Base-by-base conservation (phyloP, 352 stramenopile genomes). In the Globisporangium nagaii region DNA sequence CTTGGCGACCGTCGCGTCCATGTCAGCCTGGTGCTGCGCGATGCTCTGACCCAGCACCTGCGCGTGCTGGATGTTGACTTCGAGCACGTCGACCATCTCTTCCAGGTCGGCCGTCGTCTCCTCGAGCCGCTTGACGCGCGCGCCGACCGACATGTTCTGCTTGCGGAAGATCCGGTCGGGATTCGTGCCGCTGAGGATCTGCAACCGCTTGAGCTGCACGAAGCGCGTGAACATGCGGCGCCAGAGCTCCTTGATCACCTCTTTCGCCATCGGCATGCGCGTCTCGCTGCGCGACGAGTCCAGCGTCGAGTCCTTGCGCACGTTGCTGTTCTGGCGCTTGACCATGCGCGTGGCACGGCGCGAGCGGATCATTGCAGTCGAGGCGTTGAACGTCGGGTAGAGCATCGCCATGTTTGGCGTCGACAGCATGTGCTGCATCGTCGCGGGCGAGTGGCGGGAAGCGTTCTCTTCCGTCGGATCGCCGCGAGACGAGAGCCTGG, bases 111-210 rank as follows among this genome's bases (percentile, higher is more conserved):
- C 47, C 4, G 62, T 58, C 0, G 71, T 73, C 53, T 88, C 76
- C 53, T 90, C 79, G 0, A 90, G 64, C 3, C 76, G 63, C 48
- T 73, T 73, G 3, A 90, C 71, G 2, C 76, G 76, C 10, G 73
- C 67, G 1, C 79, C 79, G 58, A 90, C 83, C 3, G 79, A 88
- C 10, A 82, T 68, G 51, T 85, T 79, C 30, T 85, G 61, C 39
- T 71, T 75, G 11, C 71, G 74, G 56, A 86, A 86, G 0, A 88
- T 54, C 52, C 67, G 69, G 27, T 88, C 76, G 12, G 71, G 58
- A 25, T 65, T 83, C 10, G 71, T 50, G 24, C 73, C 76, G 20
- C 76, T 77, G 40, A 88, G 63, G 31, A 72, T 66, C 27, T 84
- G 72, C 20, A 89, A 54, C 1, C 79, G 73, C 44, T 71, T 58